Base-by-base conservation (phyloP, 192 early-diverging fungal genomes). In the Rhizophagus prolifer region DNA sequence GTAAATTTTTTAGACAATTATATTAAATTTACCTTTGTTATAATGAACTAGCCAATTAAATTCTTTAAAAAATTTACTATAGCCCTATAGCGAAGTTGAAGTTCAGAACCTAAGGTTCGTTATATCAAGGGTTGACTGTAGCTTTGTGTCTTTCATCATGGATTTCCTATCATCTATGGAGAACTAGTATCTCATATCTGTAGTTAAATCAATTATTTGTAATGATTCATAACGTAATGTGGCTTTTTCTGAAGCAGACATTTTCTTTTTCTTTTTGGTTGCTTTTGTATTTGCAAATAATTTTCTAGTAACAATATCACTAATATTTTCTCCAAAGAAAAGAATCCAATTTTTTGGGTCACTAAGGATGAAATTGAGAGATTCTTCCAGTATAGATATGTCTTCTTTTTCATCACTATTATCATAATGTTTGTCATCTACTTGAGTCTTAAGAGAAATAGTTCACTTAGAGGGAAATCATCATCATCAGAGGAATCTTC, bases 151-250 rank as follows among this genome's bases (percentile, higher is more conserved):
- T 68, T 76, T 76, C 46, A 63, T 61, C 73, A 75, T 75, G 60
- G 63, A 75, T 75, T 75, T 76, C 47, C 64, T 76, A 44, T 76
- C 75, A 46, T 76, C 21, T 31, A 76, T 8, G n/a, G 23, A 54
- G 66, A 76, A 76, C 75, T 36, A 76, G 12, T 68, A 3, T 9
- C 16, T 76, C 75, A 67, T 76, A 68, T 67, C 16, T 30, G 64
- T 30, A 0, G 75, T 68, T 65, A 76, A 76, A 68, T 76, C 75
- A 46, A 76, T 76, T 58, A 76, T 76, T 67, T 36, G 8, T 59
- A 64, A 76, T 54, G 62, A 38, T 68, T 64, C 64, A 44, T 76
- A 76, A 63, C 73, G 26, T 75, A 75, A 75, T 63, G 23, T 75
- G 1, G 75, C 75, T 68, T 70, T 76, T 58, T 76, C 64, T 54